Conservation (phyloP, 2,329 filamentous ascomycete genomes). For the Ophidiomyces ophidiicola region DNA sequence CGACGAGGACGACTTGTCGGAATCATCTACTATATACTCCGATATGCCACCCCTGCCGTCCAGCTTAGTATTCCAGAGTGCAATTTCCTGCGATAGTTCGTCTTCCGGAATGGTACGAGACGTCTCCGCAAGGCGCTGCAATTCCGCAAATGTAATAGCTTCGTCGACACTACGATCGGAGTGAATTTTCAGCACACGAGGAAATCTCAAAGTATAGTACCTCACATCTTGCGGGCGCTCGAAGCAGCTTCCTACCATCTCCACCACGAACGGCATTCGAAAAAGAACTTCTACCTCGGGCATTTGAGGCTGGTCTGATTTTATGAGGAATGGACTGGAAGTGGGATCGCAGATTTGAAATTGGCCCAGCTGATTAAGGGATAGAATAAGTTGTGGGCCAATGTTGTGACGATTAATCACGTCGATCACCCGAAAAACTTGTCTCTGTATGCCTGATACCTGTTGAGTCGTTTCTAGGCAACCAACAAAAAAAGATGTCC, state of each 20-base stretch:
- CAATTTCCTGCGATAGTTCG: conserved; percentile 14
- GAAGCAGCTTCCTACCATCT: conserved; percentile 68
- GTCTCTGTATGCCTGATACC: conserved; percentile 40
- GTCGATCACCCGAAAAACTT: conserved; percentile 56
- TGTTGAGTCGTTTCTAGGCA: conserved; percentile 59
- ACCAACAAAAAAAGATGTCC: conserved; percentile 71
- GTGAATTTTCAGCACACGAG: conserved; percentile 63
- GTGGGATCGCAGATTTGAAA: conserved; percentile 32
- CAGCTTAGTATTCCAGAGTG: conserved; percentile 9
- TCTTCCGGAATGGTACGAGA: conserved; percentile 38
- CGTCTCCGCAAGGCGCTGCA: conserved; percentile 54
- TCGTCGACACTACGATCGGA: conserved; percentile 60
- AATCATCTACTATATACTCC: conserved; percentile 15
- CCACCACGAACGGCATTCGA: conserved; percentile 60
- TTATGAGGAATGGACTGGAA: conserved; percentile 26
- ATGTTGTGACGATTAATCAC: conserved; percentile 42
- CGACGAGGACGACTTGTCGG: conserved; percentile 8
- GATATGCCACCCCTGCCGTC: conserved; percentile 8
- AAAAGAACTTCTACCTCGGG: conserved; percentile 43
- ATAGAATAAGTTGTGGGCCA: conserved; percentile 40
- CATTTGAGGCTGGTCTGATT: conserved; percentile 33
- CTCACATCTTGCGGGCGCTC: conserved; percentile 56
- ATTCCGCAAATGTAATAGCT: conserved; percentile 53
- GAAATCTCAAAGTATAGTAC: conserved; percentile 67
- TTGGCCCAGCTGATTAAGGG: conserved; percentile 40